Base-by-base conservation (phyloP, 345 rosid species). In the Barbarea vulgaris region DNA sequence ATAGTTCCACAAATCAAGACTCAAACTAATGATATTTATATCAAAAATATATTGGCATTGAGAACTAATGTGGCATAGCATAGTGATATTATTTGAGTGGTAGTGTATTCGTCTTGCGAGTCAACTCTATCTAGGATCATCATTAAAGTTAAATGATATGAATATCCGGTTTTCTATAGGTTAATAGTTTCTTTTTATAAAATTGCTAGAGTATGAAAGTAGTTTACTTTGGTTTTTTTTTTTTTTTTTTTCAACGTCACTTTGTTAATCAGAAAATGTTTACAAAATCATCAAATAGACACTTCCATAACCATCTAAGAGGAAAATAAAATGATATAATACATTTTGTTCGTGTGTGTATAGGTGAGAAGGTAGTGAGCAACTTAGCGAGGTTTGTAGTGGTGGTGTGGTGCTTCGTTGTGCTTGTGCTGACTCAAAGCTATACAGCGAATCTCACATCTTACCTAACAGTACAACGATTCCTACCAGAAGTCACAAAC, bases 371-470 rank as follows among this genome's bases (percentile, higher is more conserved):
- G 25, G 41, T 85, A 6, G 21, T 61, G 15, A 85, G 80, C 74
- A 81, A 74, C 27, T 81, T 76, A 42, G 58, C 82, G 11, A 81
- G 70, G 44, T 79, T 85, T 57, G 72, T 83, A 31, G 78, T 80
- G 51, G 11, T 63, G 0, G 65, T 83, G 12, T 85, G 81, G 72
- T 34, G 76, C 24, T 81, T 79, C 11, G 78, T 75, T 4, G 75
- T 85, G 27, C 62, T 83, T n/a, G 66, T 85, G 18, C 19, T 85
- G 24, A 83, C 37, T 51, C 80, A 81, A 4, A 83, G 82, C 41
- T 81, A 85, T 56, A 77, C 84, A n/a, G 84, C 87, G 0, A 80
- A 65, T 28, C 73, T 84, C 56, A 72, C 83, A 3, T 84, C 84
- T 8, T 61, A 76, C 73, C 27, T 84, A 13, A 84, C 81, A 0